Base-by-base conservation (phyloP, 257 asterid species). In the Linaria vulgaris region DNA sequence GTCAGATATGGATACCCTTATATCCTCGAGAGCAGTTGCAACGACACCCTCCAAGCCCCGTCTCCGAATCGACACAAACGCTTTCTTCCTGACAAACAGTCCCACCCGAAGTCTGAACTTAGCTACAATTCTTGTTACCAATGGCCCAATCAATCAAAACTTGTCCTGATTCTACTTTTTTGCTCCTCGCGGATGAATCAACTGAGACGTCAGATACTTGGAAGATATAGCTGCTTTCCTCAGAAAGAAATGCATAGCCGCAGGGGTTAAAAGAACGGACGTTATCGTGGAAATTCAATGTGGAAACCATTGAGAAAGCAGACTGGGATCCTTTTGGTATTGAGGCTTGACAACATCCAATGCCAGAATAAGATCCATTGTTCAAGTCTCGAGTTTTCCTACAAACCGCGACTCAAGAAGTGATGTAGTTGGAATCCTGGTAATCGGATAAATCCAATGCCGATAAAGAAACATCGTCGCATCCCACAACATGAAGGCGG, bases 111-210 rank as follows among this genome's bases (percentile, higher is more conserved):
- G 25, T 25, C 12, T 34, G 21, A 4, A 67, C 61, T 27, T 43
- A 6, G 3, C 24, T 56, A 20, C 79, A 73, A 20, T 37, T 69
- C 9, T 5, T 9, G 9, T 60, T 49, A 31, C 78, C 79, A 23
- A 77, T 69, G 13, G 66, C 60, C 82, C 82, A 77, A 56, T 77
- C 82, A 39, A 77, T 15, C 39, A 72, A 70, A 1, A 69, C 10
- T 8, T 78, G 82, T 5, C 64, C 78, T 30, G 50, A 14, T 57
- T 68, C n/a, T 0, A 5, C 12, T 7, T 64, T 77, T 13, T 65
- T 22, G 23, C 11, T 47, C 19, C 31, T 12, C 12, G 16, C 68
- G 53, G 16, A 3, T 19, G 2, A 2, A 14, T 14, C 68, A 72
- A 38, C 6, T 1, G 0, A 72, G 24, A 51, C 21, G 23, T 69